These are phyloP conservation scores for Lentinula boryana DNA, from an alignment of 768 basidiomycete species.

Conservation along the genomic window DNA sequence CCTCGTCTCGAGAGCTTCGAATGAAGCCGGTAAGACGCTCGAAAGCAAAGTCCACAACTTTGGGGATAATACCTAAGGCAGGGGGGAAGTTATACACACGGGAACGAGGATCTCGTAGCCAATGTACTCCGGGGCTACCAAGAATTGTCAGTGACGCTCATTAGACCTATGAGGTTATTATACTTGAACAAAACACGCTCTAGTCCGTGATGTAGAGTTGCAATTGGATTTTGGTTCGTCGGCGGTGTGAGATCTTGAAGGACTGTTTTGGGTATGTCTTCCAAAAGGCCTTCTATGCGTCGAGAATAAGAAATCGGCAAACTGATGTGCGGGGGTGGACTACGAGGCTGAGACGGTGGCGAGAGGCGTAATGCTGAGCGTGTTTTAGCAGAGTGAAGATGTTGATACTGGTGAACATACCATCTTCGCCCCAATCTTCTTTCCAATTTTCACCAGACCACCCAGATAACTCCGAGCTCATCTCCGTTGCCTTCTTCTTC, in stretches of 20 bases:
- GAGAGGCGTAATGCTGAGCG: background rate
- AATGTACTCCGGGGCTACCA: constrained; percentile 79
- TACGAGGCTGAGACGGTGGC: background rate
- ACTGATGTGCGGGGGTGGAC: background rate
- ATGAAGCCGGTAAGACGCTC: constrained; percentile 69
- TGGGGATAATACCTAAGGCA: constrained; percentile 66
- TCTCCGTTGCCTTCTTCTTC: background rate
- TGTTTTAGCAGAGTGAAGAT: background rate
- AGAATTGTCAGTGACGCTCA: constrained; percentile 1
- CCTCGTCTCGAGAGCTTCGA: constrained; percentile 72
- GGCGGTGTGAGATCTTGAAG: constrained; percentile 31
- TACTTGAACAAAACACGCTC: constrained; percentile 75
- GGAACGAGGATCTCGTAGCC: constrained; percentile 82
- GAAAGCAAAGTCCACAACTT: constrained; percentile 80
- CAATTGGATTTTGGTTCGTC: constrained; percentile 41
- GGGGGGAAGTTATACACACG: constrained; percentile 81
- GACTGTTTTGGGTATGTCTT: constrained; percentile 1
- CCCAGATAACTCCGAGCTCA: background rate
- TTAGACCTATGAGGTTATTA: constrained; percentile 12
- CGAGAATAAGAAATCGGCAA: background rate
- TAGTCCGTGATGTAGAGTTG: constrained; percentile 56
- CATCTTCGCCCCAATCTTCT: constrained; percentile 6
- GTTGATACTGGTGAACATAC: background rate
- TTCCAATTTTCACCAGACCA: background rate
- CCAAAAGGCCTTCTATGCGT: constrained; percentile 1